Percentiles rank a stretch among this genome's conserved stretches.
phyloP scores from a whole-genome alignment of 1,139 yeast species.

The Sugiyamaella castrensis region DNA sequence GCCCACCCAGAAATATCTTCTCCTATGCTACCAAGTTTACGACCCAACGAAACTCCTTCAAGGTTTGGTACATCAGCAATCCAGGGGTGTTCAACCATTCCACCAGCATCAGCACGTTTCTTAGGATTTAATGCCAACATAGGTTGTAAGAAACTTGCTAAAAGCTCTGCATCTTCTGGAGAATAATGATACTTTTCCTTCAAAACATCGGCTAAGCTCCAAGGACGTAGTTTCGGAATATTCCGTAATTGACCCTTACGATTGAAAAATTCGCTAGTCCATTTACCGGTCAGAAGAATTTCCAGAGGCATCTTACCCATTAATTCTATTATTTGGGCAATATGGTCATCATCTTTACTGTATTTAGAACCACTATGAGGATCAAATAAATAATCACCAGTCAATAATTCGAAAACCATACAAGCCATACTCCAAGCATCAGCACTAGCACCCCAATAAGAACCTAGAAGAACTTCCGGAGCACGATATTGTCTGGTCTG shows the following conservation, averaged over 20 bases:
- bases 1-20: conserved; percentile 78
- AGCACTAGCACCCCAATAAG: conserved; percentile 78
- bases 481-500: conserved; percentile 85
- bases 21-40: conserved; percentile 63
- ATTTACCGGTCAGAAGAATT: conserved; percentile 52
- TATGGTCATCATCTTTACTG: conserved; percentile 77
- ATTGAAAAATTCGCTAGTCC: conserved; percentile 53
- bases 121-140: conserved; percentile 72
- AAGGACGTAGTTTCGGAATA: conserved; percentile 62
- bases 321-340: conserved; percentile 79
- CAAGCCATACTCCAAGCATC: conserved; percentile 88
- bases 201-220: conserved; percentile 66
- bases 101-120: conserved; percentile 75
- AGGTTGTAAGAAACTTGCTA: conserved; percentile 64
- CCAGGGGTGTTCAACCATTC: conserved; percentile 78
- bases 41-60: conserved; percentile 48
- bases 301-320: conserved; percentile 59
- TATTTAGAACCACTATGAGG: conserved; percentile 66
- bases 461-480: conserved; percentile 71
- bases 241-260: conserved; percentile 52
- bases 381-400: conserved; percentile 83
- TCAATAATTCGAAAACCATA: conserved; percentile 71
- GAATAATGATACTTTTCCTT: conserved; percentile 69
- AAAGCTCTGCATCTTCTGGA: conserved; percentile 50
- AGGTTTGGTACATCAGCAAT: conserved; percentile 59